A percentile compares a stretch with the other conserved stretches of the same genome.
Conservation (phyloP, 129 eudicot genomes). For the Silybum marianum region DNA sequence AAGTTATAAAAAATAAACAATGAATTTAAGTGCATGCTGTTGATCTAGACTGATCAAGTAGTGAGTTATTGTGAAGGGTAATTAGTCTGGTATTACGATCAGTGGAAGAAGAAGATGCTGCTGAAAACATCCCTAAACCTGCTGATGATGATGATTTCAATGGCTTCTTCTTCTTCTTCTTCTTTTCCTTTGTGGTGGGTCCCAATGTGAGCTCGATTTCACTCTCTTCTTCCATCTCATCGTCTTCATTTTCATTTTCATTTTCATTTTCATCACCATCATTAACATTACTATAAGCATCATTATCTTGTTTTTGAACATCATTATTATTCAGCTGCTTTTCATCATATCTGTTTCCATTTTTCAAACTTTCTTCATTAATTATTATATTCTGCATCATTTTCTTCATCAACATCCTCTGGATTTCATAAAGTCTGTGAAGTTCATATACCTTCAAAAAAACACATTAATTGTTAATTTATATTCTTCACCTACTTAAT, state of each 20-base stretch:
- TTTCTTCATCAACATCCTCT: conserved; percentile 28
- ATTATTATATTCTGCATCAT: conserved; percentile 7
- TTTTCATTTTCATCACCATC: not conserved
- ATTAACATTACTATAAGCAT: not conserved
- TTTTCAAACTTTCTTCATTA: conserved; percentile 27
- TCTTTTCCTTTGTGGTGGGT: conserved; percentile 25
- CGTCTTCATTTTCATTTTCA: not conserved
- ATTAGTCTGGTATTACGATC: conserved; percentile 19
- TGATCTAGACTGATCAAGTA: conserved; percentile 10
- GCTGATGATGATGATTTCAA: conserved; percentile 17
- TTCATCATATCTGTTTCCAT: not conserved
- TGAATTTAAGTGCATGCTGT: not conserved
- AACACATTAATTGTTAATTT: not conserved
- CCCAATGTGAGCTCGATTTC: conserved; percentile 44
- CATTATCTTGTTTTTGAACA: conserved; percentile 1
- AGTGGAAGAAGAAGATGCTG: conserved; percentile 30
- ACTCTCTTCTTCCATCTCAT: conserved; percentile 25
- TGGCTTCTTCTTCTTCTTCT: not conserved
- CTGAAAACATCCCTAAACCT: not conserved
- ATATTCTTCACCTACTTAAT: too few relatives aligned
- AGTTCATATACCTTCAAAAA: conserved; percentile 31
- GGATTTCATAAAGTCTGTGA: conserved; percentile 35
- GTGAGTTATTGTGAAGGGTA: conserved; percentile 18
- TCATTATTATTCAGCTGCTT: not conserved
- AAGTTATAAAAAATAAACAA: not conserved